These are phyloP conservation scores for Apiotrichum laibachii DNA, from an alignment of 1,284 basidiomycete species.

Conservation along the genomic window DNA sequence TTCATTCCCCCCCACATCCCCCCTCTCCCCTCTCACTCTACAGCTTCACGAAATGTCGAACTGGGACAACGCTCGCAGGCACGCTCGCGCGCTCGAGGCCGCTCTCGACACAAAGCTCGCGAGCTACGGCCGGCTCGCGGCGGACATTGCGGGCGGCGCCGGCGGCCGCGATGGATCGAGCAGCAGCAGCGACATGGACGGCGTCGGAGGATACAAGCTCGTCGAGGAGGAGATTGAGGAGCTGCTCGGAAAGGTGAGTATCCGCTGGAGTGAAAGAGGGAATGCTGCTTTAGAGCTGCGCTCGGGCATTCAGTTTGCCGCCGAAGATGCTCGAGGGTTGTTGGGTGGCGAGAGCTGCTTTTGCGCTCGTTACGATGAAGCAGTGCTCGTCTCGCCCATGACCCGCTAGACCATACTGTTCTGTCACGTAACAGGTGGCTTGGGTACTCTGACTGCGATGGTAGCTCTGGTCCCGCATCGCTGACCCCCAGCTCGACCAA, in stretches of 20 bases:
- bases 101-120: slow-evolving; percentile 87
- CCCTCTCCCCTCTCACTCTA: neutral
- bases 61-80: slow-evolving; percentile 63
- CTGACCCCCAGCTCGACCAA: slow-evolving; percentile 65
- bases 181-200: slow-evolving; percentile 55
- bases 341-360: too few species aligned
- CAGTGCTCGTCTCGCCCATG: too few species aligned
- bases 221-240: slow-evolving; percentile 79
- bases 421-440: too few species aligned
- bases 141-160: slow-evolving; percentile 59
- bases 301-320: too few species aligned
- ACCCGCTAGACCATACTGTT: too few species aligned
- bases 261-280: neutral
- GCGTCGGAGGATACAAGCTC: slow-evolving; percentile 67
- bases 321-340: too few species aligned
- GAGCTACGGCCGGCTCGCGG: slow-evolving; percentile 79
- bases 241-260: slow-evolving; percentile 74
- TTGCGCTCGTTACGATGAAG: too few species aligned
- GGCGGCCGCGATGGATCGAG: slow-evolving; percentile 23
- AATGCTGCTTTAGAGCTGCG: too few species aligned
- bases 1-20: too few species aligned
- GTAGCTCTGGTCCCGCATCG: too few species aligned
- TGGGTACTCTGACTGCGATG: too few species aligned
- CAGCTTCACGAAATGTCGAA: too few species aligned
- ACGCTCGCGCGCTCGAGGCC: slow-evolving; percentile 85